Evolutionary conservation across 1,284 basidiomycete species (phyloP), one percentile per base, ranked within the genome.

Genomic region (Tylopilus sp.): DNA sequence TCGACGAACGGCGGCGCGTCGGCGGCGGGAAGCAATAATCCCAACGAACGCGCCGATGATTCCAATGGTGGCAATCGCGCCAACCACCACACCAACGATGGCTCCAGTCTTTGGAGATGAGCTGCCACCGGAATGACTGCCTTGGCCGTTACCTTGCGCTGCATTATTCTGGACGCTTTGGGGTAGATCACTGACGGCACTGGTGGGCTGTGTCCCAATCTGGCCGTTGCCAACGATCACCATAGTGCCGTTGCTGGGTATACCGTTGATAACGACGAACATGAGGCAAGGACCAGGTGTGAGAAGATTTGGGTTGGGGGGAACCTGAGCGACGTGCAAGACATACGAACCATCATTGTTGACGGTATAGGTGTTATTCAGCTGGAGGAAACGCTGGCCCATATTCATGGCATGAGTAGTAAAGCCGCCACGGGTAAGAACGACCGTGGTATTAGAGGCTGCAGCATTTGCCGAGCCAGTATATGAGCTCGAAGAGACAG

Each of bases 401-500:
- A 92, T 94, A 75, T 94, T 94, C 82, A 97, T 90, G 24, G 85
- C 93, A 69, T 97, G 94, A 0, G 93, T 97, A 1, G 91, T 91
- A 75, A 94, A 97, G 7, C 94, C 94, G 28, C 85, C 80, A 52
- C 95, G 88, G 54, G 91, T 76, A 57, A 98, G 71, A 50, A 85
- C 81, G 17, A 94, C 87, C 18, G 82, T 87, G 36, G 93, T 88
- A 59, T 84, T 85, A 50, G 82, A 80, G 12, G 85, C 86, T 4
- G 85, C 86, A 48, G 77, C 74, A 58, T 86, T 85, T 20, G 80
- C 75, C 5, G 82, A 74, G 17, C 87, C 85, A 4, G 77, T 73
- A 58, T 85, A 88, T 12, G 83, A 85, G 0, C 64, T 69, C 0
- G 81, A 62, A n/a, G 84, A 77, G 44, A 89, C 63, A 2, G 73